Base-by-base conservation (phyloP, 1,284 basidiomycete species). In the Cutaneotrichosporon curvatum region DNA sequence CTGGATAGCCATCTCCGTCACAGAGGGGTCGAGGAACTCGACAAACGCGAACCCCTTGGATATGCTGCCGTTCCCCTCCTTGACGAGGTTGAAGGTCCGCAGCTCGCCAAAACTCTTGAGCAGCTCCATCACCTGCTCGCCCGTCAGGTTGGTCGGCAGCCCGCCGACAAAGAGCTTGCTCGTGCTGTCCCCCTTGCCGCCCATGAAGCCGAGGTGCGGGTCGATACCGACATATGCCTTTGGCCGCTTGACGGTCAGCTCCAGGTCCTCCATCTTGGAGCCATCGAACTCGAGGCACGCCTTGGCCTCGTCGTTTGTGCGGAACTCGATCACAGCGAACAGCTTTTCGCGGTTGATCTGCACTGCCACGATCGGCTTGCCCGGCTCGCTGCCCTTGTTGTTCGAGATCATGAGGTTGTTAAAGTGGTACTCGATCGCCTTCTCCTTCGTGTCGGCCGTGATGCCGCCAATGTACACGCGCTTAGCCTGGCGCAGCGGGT, bases 11-110 rank as follows among this genome's bases (percentile, higher is more conserved):
- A 96, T 81, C 56, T 98, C 92, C 40, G 95, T 98, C 48, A 92
- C 82, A 28, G 72, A 73, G 11, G 82, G 75, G 67, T 99, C 95
- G 48, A 87, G 84, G 70, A 97, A 99, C 78, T 98, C 95, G 75
- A 91, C 95, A 76, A 97, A 98, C 0, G 95, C 95, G 71, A 96
- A 98, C 54, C 95, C 95, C 86, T 95, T 96, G n/a, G 87, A 92
- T 21, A 81, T 74, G 35, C 86, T 87, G 48, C 83, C 87, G 43
- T 70, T 72, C 34, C 68, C 68, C 67, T 99, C 95, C 57, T 94
- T 85, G 55, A 99, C 94, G 48, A 99, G 79, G 65, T 98, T 97
- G 80, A 99, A 98, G 3, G 88, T 88, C 67, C 88, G 89, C 45
- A 98, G 78, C 59, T 98, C 94, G 52, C 95, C 95, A 67, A 99